phyloP scores from a whole-genome alignment of 768 basidiomycete species.

The Coprinellus micaceus region DNA sequence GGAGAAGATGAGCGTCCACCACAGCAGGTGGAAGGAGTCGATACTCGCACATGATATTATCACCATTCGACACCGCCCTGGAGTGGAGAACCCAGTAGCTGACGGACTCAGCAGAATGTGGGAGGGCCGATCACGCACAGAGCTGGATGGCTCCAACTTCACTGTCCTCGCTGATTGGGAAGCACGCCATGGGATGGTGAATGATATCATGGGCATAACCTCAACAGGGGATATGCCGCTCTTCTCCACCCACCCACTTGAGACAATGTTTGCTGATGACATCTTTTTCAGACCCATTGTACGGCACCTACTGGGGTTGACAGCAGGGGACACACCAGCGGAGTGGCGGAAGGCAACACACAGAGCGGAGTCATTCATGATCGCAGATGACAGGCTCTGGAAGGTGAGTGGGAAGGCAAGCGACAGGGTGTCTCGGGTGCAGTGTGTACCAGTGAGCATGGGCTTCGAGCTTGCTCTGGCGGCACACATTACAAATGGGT shows the following conservation, averaged over 20 bases:
- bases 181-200: slow-evolving; percentile 1
- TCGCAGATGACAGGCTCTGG: slow-evolving; percentile 27
- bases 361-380: slow-evolving; percentile 21
- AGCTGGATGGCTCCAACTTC: slow-evolving; percentile 28
- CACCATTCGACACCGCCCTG: slow-evolving; percentile 19
- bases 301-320: slow-evolving; percentile 16
- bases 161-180: slow-evolving; percentile 28
- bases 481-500: slow-evolving; percentile 22
- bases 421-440: background rate
- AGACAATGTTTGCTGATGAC: slow-evolving; percentile 9
- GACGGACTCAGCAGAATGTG: slow-evolving; percentile 27
- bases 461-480: slow-evolving; percentile 22
- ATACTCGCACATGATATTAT: slow-evolving; percentile 23
- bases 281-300: slow-evolving; percentile 21
- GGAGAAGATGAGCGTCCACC: slow-evolving; percentile 24
- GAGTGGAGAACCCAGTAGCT: slow-evolving; percentile 11
- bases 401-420: slow-evolving; percentile 10
- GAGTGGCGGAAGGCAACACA: slow-evolving; percentile 19
- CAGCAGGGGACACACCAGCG: slow-evolving; percentile 5
- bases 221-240: background rate
- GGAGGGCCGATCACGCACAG: slow-evolving; percentile 12
- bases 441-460: slow-evolving; percentile 11
- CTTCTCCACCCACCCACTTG: background rate
- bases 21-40: slow-evolving; percentile 32
- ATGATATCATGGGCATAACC: background rate